A percentile compares a stretch with the other conserved stretches of the same genome.
Conservation (phyloP, 2,329 filamentous ascomycete genomes). For the Alternaria gansuensis region DNA sequence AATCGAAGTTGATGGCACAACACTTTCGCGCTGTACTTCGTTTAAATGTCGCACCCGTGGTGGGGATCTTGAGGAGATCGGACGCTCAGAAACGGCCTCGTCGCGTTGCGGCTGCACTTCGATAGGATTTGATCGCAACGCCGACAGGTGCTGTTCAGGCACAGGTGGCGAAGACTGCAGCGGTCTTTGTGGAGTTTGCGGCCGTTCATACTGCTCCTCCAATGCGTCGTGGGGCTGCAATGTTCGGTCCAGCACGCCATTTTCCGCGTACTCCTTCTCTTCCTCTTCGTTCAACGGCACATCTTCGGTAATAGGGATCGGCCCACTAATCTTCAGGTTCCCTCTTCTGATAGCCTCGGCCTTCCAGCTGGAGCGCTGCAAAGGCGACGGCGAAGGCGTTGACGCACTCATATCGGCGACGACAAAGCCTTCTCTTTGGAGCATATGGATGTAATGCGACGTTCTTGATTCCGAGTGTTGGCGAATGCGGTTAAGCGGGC, state of each 20-base stretch:
- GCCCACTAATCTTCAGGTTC: conserved; percentile 52
- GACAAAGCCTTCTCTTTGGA: conserved; percentile 44
- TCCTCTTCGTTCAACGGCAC: conserved; percentile 48
- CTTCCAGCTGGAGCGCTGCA: conserved; percentile 52
- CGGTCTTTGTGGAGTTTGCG: conserved; percentile 27
- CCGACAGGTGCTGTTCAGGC: conserved; percentile 19
- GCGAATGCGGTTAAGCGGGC: conserved; percentile 30
- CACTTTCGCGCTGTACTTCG: conserved; percentile 39
- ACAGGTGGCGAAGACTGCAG: conserved; percentile 25
- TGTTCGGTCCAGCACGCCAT: conserved; percentile 27
- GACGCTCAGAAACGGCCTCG: conserved; percentile 18
- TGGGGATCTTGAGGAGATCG: conserved; percentile 27
- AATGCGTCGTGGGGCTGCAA: conserved; percentile 28
- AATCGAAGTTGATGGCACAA: conserved; percentile 34
- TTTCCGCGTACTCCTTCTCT: conserved; percentile 44
- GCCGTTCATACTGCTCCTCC: conserved; percentile 24
- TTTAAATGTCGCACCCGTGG: conserved; percentile 37
- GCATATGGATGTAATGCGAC: conserved; percentile 41
- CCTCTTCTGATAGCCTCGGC: conserved; percentile 52
- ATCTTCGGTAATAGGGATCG: conserved; percentile 51
- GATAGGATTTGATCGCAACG: conserved; percentile 27
- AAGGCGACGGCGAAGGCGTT: conserved; percentile 28
- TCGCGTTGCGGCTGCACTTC: conserved; percentile 16
- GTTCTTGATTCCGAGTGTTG: conserved; percentile 24
- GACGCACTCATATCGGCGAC: conserved; percentile 45